Conservation (phyloP, 2,329 filamentous ascomycete genomes). For the Daldinia sp. region DNA sequence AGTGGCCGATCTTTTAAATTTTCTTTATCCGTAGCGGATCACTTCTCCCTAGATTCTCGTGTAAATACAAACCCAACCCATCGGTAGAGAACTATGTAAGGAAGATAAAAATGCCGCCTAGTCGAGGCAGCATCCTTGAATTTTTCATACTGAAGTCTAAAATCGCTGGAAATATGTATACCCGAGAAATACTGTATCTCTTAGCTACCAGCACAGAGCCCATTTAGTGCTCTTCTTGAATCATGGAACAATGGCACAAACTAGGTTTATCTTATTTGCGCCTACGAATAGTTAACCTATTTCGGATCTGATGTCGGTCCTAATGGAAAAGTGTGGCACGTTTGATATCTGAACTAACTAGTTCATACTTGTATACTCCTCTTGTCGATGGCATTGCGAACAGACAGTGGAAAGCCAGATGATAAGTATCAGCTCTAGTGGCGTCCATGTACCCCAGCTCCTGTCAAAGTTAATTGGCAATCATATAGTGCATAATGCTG, state of each 20-base stretch:
- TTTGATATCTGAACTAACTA: background rate
- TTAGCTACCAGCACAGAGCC: background rate
- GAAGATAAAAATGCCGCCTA: background rate
- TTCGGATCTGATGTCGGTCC: background rate
- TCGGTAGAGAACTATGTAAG: background rate
- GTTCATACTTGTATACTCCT: background rate
- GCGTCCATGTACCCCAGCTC: background rate
- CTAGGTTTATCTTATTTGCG: background rate
- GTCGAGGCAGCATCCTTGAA: background rate
- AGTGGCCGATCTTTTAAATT: background rate
- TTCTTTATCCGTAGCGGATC: background rate
- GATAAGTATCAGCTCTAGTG: no score
- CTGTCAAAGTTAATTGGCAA: conserved; percentile 16
- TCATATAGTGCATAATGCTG: background rate
- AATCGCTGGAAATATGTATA: background rate
- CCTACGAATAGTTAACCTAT: background rate
- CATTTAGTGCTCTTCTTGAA: background rate
- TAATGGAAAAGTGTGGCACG: background rate
- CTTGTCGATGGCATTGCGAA: background rate
- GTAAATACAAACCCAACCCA: no score
- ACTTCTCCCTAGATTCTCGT: background rate
- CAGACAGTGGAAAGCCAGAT: no score
- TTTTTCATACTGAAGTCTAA: background rate
- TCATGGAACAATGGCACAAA: background rate
- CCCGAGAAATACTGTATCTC: background rate